Evolutionary conservation across 345 rosid genomes (phyloP), one percentile per base, ranked within the genome.

Genomic region (Eucalyptus coolabah): DNA sequence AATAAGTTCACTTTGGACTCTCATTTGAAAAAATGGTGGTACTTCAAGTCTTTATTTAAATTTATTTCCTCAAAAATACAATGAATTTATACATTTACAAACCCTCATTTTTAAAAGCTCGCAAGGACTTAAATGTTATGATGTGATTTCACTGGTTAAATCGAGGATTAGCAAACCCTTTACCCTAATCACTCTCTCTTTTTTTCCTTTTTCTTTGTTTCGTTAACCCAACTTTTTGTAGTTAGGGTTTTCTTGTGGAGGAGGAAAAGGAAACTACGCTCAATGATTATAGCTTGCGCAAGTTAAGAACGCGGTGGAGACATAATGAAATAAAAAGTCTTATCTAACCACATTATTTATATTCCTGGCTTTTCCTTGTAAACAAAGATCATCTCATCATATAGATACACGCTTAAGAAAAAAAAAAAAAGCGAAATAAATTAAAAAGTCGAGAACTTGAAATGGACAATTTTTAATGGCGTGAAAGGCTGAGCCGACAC

Each of bases 21-120:
- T 53, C 24, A 53, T 53, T 53, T 53, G 5, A 21, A 4, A 53
- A 53, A 19, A 53, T 0, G 2, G 21, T 53, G 0, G 4, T 3
- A 21, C 11, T 21, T 21, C 5, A 8, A 0, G 1, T 0, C 1
- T 53, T 53, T 21, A 53, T 53, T 53, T 21, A 11, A 53, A 53
- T 1, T 8, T 21, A 2, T 53, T 53, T 53, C 5, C 83, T 37
- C 1, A 77, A 77, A 37, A 21, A 77, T 37, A 77, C 26, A 72
- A 19, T 37, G 45, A 34, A 72, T 19, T 72, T 19, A 10, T 10
- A 28, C 45, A 37, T 77, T 77, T 34, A 19, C 9, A 0, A 77
- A 21, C 45, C 17, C 16, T 24, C 4, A 18, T 34, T 40, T 77
- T 77, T 12, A 65, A 65, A n/a, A 30, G 19, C 34, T 65, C 17